These are phyloP conservation scores for Neurospora sp. DNA, from an alignment of 2,329 filamentous ascomycete genomes.

Conservation along the genomic window DNA sequence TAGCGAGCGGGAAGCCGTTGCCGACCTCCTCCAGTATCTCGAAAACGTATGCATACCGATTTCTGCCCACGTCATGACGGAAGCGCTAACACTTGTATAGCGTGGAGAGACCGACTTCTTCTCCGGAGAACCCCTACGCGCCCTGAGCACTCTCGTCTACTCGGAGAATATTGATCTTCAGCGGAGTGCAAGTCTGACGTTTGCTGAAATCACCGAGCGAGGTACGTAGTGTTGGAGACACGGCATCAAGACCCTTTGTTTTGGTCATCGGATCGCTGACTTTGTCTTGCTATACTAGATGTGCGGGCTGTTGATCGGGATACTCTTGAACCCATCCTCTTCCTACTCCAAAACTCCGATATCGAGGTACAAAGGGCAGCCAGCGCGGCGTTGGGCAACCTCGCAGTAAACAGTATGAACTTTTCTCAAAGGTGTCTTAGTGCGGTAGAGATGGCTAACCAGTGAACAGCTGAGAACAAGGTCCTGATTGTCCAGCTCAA, in stretches of 20 bases:
- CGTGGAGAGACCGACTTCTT: constrained; percentile 98
- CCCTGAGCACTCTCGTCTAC: constrained; percentile 90
- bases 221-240: constrained; percentile 45
- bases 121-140: constrained; percentile 84
- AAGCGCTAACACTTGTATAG: constrained; percentile 38
- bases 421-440: not conserved
- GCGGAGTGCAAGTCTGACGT: constrained; percentile 92
- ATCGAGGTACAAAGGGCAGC: constrained; percentile 96
- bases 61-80: not conserved
- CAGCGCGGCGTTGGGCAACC: constrained; percentile 88
- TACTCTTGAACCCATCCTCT: constrained; percentile 91
- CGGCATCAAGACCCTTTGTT: not conserved
- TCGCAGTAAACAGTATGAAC: constrained; percentile 86
- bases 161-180: constrained; percentile 98
- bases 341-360: constrained; percentile 86
- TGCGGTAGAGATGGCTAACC: constrained; percentile 29
- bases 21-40: constrained; percentile 87
- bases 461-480: constrained; percentile 80
- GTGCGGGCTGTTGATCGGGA: constrained; percentile 91
- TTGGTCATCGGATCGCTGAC: constrained; percentile 8
- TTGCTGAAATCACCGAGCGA: constrained; percentile 97
- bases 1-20: constrained; percentile 92
- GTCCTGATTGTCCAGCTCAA: constrained; percentile 89
- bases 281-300: constrained; percentile 48
- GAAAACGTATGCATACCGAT: constrained; percentile 64